Evolutionary conservation across 345 rosid species (phyloP).

Genomic region (Tarenaya hassleriana): DNA sequence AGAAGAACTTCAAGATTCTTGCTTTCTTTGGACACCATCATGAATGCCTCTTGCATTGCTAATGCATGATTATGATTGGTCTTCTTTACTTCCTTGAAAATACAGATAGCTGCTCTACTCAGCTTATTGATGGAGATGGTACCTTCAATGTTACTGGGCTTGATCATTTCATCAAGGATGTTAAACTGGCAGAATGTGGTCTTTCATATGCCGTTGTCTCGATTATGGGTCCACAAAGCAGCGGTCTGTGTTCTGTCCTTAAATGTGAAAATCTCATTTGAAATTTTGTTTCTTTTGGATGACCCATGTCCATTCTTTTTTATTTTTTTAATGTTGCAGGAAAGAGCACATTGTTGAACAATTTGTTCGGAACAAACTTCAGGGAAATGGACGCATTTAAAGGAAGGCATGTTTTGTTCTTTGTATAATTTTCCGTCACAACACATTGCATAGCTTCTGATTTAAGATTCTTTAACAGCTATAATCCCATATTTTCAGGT

Average conservation of each 20-base stretch:
- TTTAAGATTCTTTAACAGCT: slow-evolving; percentile 5
- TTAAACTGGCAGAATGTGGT: slow-evolving; percentile 74
- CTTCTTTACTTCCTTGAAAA: slow-evolving; percentile 31
- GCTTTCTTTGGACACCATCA: slow-evolving; percentile 4
- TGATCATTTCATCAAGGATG: slow-evolving; percentile 67
- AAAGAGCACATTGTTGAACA: slow-evolving; percentile 88
- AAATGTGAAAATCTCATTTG: slow-evolving; percentile 1
- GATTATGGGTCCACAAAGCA: slow-evolving; percentile 99
- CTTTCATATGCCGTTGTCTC: slow-evolving; percentile 92
- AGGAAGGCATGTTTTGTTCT: slow-evolving; percentile 62
- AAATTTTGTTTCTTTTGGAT: background rate
- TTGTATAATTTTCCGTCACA: slow-evolving; percentile 10
- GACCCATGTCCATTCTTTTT: no score
- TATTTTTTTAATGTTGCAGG: slow-evolving; percentile 42
- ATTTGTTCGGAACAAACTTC: slow-evolving; percentile 86
- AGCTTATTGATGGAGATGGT: slow-evolving; percentile 95
- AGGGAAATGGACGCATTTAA: slow-evolving; percentile 98
- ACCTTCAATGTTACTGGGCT: slow-evolving; percentile 57
- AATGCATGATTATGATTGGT: slow-evolving; percentile 5
- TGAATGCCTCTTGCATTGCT: background rate
- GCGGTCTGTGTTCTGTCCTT: slow-evolving; percentile 52
- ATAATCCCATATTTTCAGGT: slow-evolving; percentile 40
- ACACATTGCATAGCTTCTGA: slow-evolving; percentile 14
- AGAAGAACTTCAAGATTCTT: background rate
- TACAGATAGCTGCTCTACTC: slow-evolving; percentile 58